Percentiles rank a stretch among this genome's conserved stretches.
Evolutionary conservation across 495 filamentous ascomycete genomes (phyloP).

Genomic region (Trichocladium uniseriatum): DNA sequence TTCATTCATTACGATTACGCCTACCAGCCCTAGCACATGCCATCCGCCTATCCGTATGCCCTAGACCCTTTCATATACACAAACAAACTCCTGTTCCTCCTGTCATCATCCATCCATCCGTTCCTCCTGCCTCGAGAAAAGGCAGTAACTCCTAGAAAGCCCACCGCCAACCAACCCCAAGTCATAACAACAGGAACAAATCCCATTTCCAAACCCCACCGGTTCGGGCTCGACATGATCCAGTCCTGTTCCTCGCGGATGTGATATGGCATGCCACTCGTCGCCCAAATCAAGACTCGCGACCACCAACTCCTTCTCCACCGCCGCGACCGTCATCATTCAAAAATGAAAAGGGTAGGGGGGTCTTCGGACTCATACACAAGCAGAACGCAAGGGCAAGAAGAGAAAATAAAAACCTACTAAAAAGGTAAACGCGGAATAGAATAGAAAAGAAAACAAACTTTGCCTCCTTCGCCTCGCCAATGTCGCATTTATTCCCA

Average conservation of each 20-base stretch:
- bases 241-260: background rate
- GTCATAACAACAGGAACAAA: background rate
- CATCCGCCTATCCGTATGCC: background rate
- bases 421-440: background rate
- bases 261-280: no score
- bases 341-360: no score
- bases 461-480: background rate
- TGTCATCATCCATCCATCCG: background rate
- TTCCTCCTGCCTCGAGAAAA: background rate
- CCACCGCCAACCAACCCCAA: background rate
- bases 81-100: conserved; percentile 5
- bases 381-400: background rate
- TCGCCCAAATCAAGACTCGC: no score
- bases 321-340: no score
- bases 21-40: background rate
- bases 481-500: background rate
- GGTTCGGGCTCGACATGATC: background rate
- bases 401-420: background rate
- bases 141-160: background rate
- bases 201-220: background rate
- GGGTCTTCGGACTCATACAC: background rate
- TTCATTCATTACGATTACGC: conserved; percentile 8
- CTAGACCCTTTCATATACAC: background rate
- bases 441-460: background rate
- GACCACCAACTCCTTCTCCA: no score